A percentile compares a stretch with the other conserved stretches of the same genome.
These are phyloP conservation scores for Kalmusia sp. DNA, from an alignment of 2,329 filamentous ascomycete species.

Conservation along the genomic window DNA sequence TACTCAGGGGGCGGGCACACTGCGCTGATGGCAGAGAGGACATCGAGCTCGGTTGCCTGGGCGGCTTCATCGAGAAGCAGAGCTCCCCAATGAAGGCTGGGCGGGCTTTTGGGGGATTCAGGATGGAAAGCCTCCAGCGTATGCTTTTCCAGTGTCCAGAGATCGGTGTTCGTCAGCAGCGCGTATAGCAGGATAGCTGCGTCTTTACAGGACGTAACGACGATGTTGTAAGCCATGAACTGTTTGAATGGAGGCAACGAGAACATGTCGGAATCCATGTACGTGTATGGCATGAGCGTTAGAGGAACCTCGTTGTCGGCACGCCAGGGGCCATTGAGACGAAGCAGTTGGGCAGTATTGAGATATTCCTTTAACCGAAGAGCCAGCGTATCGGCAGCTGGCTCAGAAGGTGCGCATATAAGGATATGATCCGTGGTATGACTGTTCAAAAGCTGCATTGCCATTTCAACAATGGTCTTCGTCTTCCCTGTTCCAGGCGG, in stretches of 20 bases:
- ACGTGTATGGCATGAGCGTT: conserved; percentile 48
- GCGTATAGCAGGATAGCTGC: conserved; percentile 51
- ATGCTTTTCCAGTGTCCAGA: conserved; percentile 46
- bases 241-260: conserved; percentile 47
- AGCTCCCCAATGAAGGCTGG: conserved; percentile 51
- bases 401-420: conserved; percentile 55
- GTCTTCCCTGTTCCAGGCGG: conserved; percentile 62
- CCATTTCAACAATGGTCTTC: conserved; percentile 57
- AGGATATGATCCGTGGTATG: conserved; percentile 44
- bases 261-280: conserved; percentile 50
- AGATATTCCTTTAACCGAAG: conserved; percentile 48
- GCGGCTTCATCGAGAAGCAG: conserved; percentile 56
- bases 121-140: conserved; percentile 41
- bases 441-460: conserved; percentile 41
- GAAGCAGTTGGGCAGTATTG: conserved; percentile 46
- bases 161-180: conserved; percentile 52
- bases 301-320: conserved; percentile 52
- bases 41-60: conserved; percentile 53
- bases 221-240: conserved; percentile 50
- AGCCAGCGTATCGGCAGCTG: conserved; percentile 54
- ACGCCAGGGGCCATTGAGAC: conserved; percentile 51
- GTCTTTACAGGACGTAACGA: conserved; percentile 53
- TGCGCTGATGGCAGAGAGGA: conserved; percentile 50
- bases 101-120: conserved; percentile 12
- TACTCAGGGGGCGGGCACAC: conserved; percentile 44